Conservation (phyloP, 192 early-diverging fungal genomes). For the Gryganskiella cystojenkinii region DNA sequence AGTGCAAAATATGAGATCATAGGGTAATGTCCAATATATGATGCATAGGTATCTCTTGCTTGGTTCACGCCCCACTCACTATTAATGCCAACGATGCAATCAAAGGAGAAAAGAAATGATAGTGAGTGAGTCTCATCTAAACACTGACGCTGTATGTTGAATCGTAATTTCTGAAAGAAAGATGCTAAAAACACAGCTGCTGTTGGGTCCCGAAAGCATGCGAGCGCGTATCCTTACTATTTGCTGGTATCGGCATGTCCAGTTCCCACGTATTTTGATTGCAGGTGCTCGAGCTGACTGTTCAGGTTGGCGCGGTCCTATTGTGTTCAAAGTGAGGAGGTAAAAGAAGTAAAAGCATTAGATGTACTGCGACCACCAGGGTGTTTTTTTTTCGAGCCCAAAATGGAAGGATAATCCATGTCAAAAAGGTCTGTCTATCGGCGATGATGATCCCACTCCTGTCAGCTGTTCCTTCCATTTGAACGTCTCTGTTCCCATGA, state of each 20-base stretch:
- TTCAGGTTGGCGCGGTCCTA: slow-evolving; percentile 78
- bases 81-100: slow-evolving; percentile 6
- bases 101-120: neutral
- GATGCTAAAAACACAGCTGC: neutral
- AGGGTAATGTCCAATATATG: slow-evolving; percentile 81
- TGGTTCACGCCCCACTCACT: slow-evolving; percentile 92
- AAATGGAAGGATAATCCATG: too few species aligned
- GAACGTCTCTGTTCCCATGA: too few species aligned
- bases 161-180: neutral
- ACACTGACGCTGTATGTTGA: neutral
- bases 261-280: slow-evolving; percentile 90
- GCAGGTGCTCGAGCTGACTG: slow-evolving; percentile 85
- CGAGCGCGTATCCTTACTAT: slow-evolving; percentile 77
- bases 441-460: too few species aligned
- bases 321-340: neutral
- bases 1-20: slow-evolving; percentile 84
- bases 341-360: neutral
- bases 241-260: slow-evolving; percentile 93
- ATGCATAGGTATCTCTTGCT: slow-evolving; percentile 85
- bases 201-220: too few species aligned
- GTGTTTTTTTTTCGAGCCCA: too few species aligned
- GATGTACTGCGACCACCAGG: neutral
- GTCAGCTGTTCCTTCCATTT: too few species aligned
- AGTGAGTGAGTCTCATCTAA: neutral
- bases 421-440: too few species aligned